Percentiles rank a stretch among this genome's conserved stretches.
Conservation (phyloP, 129 eudicot species). For the Logfia minima region DNA sequence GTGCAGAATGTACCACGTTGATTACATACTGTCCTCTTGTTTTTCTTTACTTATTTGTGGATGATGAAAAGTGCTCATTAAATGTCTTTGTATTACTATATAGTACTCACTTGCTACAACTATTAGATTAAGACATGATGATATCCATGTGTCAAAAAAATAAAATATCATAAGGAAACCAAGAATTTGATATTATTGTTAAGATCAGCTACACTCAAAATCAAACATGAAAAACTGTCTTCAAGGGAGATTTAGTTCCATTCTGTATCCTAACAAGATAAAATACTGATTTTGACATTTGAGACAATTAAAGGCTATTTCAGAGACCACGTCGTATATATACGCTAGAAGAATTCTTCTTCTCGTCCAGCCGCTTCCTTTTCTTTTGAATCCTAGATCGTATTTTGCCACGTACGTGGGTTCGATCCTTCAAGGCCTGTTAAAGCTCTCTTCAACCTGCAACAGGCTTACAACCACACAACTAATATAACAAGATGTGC, state of each 20-base stretch:
- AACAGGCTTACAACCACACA: conserved; percentile 2
- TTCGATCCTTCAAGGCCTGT: conserved; percentile 1
- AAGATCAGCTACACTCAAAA: too few species aligned
- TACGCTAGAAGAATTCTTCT: too few species aligned
- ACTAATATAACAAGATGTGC: background rate
- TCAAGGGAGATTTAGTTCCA: conserved; percentile 12
- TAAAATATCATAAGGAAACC: too few species aligned
- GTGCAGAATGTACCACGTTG: conserved; percentile 58
- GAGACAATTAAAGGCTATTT: conserved; percentile 11
- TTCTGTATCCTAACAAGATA: conserved; percentile 13
- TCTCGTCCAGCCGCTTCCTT: too few species aligned
- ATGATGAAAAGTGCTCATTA: background rate
- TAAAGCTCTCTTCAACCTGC: background rate
- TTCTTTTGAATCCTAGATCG: too few species aligned
- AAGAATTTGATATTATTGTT: too few species aligned
- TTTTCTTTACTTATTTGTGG: conserved; percentile 27
- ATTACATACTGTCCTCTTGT: conserved; percentile 39
- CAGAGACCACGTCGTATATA: conserved; percentile 7
- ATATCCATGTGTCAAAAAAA: too few species aligned
- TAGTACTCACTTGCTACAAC: background rate
- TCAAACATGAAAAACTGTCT: too few species aligned
- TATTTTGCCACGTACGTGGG: background rate
- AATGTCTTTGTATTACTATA: background rate
- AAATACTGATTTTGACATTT: background rate
- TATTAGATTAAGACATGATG: too few species aligned